Evolutionary conservation across 2,329 filamentous ascomycete genomes (phyloP).

Genomic region (Alternaria sp.): DNA sequence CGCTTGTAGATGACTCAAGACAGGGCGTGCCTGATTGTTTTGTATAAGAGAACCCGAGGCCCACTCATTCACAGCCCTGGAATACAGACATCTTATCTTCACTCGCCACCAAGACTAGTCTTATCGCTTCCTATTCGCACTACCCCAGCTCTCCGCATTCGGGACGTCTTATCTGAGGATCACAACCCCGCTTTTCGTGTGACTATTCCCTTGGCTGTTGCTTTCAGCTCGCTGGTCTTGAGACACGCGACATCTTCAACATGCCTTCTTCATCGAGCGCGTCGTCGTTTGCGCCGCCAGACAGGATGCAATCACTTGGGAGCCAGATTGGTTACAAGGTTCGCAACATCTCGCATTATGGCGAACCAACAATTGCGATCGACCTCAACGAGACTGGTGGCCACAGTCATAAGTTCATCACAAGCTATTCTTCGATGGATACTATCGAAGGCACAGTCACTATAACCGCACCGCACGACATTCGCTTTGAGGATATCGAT

Average conservation of each 20-base stretch:
- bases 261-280: conserved; percentile 34
- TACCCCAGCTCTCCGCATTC: conserved; percentile 32
- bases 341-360: conserved; percentile 42
- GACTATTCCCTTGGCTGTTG: conserved; percentile 20
- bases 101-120: conserved; percentile 14
- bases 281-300: conserved; percentile 33
- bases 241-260: conserved; percentile 20
- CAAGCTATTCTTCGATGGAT: conserved; percentile 66
- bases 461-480: conserved; percentile 62
- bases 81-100: conserved; percentile 12
- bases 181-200: conserved; percentile 14
- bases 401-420: conserved; percentile 47
- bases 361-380: conserved; percentile 56
- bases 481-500: conserved; percentile 65
- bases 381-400: conserved; percentile 48
- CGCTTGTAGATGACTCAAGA: conserved; percentile 33
- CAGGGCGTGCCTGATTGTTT: conserved; percentile 7
- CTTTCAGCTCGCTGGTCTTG: conserved; percentile 13
- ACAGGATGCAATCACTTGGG: conserved; percentile 41
- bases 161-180: conserved; percentile 19
- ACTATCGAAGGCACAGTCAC: conserved; percentile 63
- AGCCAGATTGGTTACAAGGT: conserved; percentile 48
- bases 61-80: conserved; percentile 8
- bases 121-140: background rate
- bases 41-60: conserved; percentile 30